Conservation (phyloP, 2,329 filamentous ascomycete species). For the Plectosphaerella sp. region DNA sequence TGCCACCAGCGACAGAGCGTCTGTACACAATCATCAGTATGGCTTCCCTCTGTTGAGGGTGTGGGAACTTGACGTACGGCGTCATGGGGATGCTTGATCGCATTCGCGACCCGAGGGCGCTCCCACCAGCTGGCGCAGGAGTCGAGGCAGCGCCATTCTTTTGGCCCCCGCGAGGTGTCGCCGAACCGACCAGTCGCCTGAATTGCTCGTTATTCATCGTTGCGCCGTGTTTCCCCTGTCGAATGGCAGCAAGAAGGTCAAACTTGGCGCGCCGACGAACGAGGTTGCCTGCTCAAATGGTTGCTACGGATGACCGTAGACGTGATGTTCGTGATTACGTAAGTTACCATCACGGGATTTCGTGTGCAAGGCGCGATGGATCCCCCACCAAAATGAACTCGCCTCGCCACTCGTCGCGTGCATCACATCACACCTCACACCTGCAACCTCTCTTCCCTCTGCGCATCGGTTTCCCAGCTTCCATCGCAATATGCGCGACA, state of each 20-base stretch:
- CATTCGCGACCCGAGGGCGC: conserved; percentile 69
- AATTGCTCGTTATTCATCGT: conserved; percentile 96
- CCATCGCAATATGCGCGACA: not conserved
- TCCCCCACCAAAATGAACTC: conserved; percentile 13
- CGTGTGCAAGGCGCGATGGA: conserved; percentile 28
- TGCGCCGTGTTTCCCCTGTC: not conserved
- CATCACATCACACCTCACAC: not conserved
- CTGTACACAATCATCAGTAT: conserved; percentile 34
- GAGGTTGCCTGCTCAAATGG: not conserved
- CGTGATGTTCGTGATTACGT: conserved; percentile 2
- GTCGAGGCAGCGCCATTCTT: conserved; percentile 41
- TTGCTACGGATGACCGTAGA: not conserved
- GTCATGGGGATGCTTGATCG: conserved; percentile 89
- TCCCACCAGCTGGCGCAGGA: conserved; percentile 22
- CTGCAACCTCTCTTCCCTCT: not conserved
- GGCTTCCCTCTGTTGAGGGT: not conserved
- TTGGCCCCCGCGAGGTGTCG: conserved; percentile 31
- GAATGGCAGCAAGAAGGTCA: conserved; percentile 12
- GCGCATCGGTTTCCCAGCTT: not conserved
- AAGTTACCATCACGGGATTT: conserved; percentile 29
- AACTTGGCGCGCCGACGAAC: conserved; percentile 7
- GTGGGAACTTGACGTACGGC: conserved; percentile 53
- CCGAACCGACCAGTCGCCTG: conserved; percentile 65
- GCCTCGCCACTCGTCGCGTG: conserved; percentile 24
- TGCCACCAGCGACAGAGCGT: conserved; percentile 55